Conservation (phyloP, 169 alveolate genomes). For the Plasmodium knowlesi region DNA sequence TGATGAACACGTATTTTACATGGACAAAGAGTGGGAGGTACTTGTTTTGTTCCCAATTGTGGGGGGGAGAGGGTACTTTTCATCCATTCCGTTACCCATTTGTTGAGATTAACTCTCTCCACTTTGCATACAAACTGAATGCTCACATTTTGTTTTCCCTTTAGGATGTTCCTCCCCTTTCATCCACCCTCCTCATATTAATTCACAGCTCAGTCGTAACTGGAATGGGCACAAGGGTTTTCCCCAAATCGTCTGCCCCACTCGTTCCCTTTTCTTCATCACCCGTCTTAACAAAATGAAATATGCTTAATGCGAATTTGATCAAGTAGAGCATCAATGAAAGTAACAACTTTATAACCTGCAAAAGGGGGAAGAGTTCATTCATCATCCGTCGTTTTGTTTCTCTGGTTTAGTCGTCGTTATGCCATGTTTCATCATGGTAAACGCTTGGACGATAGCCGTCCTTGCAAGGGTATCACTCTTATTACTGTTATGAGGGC, state of each 20-base stretch:
- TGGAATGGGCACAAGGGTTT: not conserved
- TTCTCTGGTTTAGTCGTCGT: not conserved
- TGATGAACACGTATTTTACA: not conserved
- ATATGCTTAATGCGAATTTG: not conserved
- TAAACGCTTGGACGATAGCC: not conserved
- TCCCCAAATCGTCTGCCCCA: not conserved
- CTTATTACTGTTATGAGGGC: conserved; percentile 40
- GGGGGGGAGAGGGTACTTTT: not conserved
- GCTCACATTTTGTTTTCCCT: not conserved
- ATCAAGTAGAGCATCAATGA: conserved; percentile 20
- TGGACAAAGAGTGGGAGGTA: not conserved
- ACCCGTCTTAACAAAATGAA: conserved; percentile 6
- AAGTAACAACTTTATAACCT: conserved; percentile 19
- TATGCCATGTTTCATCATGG: not conserved
- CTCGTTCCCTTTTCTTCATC: not conserved
- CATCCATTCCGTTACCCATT: not conserved
- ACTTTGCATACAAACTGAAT: not conserved
- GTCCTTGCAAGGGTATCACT: not conserved
- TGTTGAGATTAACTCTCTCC: not conserved
- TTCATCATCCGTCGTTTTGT: not conserved
- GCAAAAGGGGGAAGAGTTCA: not conserved
- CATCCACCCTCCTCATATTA: not conserved
- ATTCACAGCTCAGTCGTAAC: conserved; percentile 16
- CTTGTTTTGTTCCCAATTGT: not conserved
- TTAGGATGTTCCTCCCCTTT: not conserved